Conservation (phyloP, 495 filamentous ascomycete genomes). For the Physcia stellaris region DNA sequence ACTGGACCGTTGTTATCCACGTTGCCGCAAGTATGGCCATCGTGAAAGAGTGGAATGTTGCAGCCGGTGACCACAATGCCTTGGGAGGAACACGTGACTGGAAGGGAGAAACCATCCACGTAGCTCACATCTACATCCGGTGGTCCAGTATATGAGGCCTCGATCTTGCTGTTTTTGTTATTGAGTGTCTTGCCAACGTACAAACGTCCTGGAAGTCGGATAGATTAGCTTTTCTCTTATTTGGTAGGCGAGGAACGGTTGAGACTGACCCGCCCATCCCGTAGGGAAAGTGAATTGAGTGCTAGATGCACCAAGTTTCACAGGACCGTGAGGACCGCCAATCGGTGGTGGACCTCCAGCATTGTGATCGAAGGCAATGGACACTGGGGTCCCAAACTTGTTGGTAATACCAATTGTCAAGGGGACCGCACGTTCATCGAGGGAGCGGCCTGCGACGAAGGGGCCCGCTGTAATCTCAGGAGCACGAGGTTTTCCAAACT, state of each 20-base stretch:
- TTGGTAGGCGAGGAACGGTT: not conserved
- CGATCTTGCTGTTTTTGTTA: conserved; percentile 9
- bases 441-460: not conserved
- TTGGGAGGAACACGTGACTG: conserved; percentile 14
- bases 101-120: conserved; percentile 16
- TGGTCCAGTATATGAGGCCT: conserved; percentile 5
- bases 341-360: conserved; percentile 8
- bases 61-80: conserved; percentile 15
- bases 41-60: conserved; percentile 12
- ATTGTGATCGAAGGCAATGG: conserved; percentile 11
- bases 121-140: conserved; percentile 11
- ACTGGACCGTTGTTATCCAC: too few relatives aligned
- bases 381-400: conserved; percentile 1
- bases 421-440: not conserved
- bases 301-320: conserved; percentile 1
- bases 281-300: conserved; percentile 7
- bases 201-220: conserved; percentile 2
- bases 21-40: conserved; percentile 11
- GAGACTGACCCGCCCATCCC: conserved; percentile 4
- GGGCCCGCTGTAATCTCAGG: conserved; percentile 4
- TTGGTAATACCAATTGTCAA: conserved; percentile 11
- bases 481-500: too few relatives aligned
- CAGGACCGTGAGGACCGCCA: conserved; percentile 6
- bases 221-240: not conserved
- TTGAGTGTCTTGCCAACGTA: conserved; percentile 9